Conservation (phyloP, 176 grass and related monocot species). For the Sorghum bicolor region Sorghum_bicolor_NCBIv3 NC_012873.2:47971001-47971500, state of each 20-base stretch:
- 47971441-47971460: neutral
- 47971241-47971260: constrained; percentile 70
- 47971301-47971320: constrained; percentile 51
- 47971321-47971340: constrained; percentile 68
- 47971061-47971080: neutral
- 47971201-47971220: neutral
- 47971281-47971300: constrained; percentile 52
- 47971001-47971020: constrained; percentile 12
- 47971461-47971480: neutral
- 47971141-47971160: constrained; percentile 2
- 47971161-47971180: constrained; percentile 19
- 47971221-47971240: constrained; percentile 68
- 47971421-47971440: neutral
- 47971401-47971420: neutral
- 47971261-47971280: constrained; percentile 57
- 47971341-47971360: constrained; percentile 28
- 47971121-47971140: neutral
- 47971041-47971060: constrained; percentile 4
- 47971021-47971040: neutral
- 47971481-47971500: constrained; percentile 5
- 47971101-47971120: constrained; percentile 23
- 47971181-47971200: constrained; percentile 5
- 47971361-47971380: neutral
- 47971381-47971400: neutral
- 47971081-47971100: neutral